These are phyloP conservation scores for Starmera caribaea DNA, from an alignment of 805 yeast genomes.

Conservation along the genomic window DNA sequence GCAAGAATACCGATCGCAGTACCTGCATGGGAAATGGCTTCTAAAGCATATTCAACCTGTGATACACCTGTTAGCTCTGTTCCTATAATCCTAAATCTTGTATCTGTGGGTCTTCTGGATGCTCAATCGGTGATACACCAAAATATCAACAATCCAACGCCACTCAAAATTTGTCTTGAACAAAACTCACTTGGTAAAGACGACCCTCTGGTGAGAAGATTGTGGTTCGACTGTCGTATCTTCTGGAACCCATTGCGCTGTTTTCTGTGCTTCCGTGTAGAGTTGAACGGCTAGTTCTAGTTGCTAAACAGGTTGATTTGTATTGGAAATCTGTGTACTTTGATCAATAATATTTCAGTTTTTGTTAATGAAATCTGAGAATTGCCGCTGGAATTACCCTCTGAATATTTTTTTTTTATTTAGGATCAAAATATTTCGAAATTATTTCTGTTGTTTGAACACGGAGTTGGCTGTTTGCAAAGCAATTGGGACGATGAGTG, in stretches of 20 bases:
- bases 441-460: background rate
- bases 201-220: conserved; percentile 99
- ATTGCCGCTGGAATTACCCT: no score
- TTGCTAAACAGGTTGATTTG: background rate
- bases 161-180: background rate
- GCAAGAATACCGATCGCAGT: conserved; percentile 92
- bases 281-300: background rate
- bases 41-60: conserved; percentile 88
- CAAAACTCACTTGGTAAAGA: conserved; percentile 65
- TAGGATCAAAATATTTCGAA: no score
- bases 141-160: background rate
- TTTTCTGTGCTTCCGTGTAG: background rate
- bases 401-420: no score
- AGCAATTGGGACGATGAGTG: background rate
- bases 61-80: background rate
- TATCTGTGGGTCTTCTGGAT: background rate
- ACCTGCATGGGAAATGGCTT: conserved; percentile 96
- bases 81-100: background rate
- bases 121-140: background rate
- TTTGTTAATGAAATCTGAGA: no score
- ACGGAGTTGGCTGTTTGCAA: background rate
- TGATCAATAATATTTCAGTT: no score
- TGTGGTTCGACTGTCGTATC: conserved; percentile 98
- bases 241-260: conserved; percentile 61
- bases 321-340: no score